Percentiles rank a stretch among this genome's conserved stretches.
These are phyloP conservation scores for Cephalotrichum gorgonifer DNA, from an alignment of 2,329 filamentous ascomycete genomes.

Conservation along the genomic window DNA sequence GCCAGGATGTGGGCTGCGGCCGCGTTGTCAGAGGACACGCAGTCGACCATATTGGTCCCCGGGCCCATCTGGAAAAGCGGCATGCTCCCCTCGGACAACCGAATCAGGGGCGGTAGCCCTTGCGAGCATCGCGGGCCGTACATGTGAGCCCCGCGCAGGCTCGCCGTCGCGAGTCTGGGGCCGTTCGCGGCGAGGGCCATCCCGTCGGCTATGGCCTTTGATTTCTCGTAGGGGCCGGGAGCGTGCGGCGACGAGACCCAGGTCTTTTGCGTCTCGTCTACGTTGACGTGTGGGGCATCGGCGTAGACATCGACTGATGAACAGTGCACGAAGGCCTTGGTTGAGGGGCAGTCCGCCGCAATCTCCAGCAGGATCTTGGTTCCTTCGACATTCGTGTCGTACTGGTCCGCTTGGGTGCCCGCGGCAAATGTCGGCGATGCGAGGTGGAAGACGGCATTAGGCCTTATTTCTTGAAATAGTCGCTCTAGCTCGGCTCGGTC, in stretches of 20 bases:
- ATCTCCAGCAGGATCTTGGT: slow-evolving; percentile 16
- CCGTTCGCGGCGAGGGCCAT: slow-evolving; percentile 19
- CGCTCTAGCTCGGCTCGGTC: slow-evolving; percentile 13
- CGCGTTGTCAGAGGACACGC: slow-evolving; percentile 16
- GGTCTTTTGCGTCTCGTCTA: slow-evolving; percentile 14
- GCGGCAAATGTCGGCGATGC: slow-evolving; percentile 17
- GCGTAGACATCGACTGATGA: slow-evolving; percentile 18
- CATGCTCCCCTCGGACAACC: slow-evolving; percentile 24
- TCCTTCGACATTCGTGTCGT: slow-evolving; percentile 19
- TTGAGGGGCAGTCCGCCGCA: slow-evolving; percentile 10
- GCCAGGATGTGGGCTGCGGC: slow-evolving; percentile 16
- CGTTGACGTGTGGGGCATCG: slow-evolving; percentile 12
- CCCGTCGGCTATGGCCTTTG: slow-evolving; percentile 21
- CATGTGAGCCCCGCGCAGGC: slow-evolving; percentile 16
- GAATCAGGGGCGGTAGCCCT: slow-evolving; percentile 14
- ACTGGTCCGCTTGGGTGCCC: slow-evolving; percentile 9
- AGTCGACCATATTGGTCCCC: slow-evolving; percentile 16
- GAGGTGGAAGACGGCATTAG: slow-evolving; percentile 20
- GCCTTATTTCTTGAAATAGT: slow-evolving; percentile 8
- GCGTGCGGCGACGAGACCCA: slow-evolving; percentile 12
- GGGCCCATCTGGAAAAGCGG: slow-evolving; percentile 16
- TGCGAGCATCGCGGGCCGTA: slow-evolving; percentile 22
- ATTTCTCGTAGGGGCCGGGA: slow-evolving; percentile 17
- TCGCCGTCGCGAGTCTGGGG: slow-evolving; percentile 13
- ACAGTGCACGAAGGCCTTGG: slow-evolving; percentile 21